Evolutionary conservation across 1,139 yeast genomes (phyloP), one percentile per base, ranked within the genome.

Genomic region (Candida tunisiensis): DNA sequence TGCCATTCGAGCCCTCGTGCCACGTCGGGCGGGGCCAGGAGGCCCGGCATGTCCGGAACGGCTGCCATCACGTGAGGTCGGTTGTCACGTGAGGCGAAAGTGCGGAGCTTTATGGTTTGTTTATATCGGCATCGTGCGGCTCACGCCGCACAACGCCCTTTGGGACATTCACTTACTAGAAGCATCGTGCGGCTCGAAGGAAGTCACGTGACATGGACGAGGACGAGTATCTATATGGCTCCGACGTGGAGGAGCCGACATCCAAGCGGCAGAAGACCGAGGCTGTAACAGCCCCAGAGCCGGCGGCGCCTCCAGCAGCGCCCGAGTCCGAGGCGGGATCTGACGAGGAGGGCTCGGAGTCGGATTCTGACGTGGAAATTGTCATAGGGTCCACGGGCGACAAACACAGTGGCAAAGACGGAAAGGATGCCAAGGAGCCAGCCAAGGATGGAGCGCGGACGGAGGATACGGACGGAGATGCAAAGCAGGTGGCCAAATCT

Each of bases 31-130:
- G 85, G 77, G 37, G 82, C 77, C 33, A 63, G 57, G 8, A 66
- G 66, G 13, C 96, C 96, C 3, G 95, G 95, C 25, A 85, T 77
- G 28, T 62, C n/a, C n/a, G n/a, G n/a, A n/a, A n/a, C n/a, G n/a
- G n/a, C n/a, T n/a, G n/a, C n/a, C n/a, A n/a, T n/a, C n/a, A n/a
- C n/a, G n/a, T n/a, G n/a, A n/a, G n/a, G n/a, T n/a, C n/a, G n/a
- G n/a, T n/a, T n/a, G n/a, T n/a, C n/a, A n/a, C n/a, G n/a, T n/a
- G n/a, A n/a, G n/a, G n/a, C n/a, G n/a, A n/a, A n/a, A n/a, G n/a
- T n/a, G n/a, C n/a, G n/a, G n/a, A n/a, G n/a, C n/a, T n/a, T n/a
- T n/a, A n/a, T n/a, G n/a, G n/a, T n/a, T n/a, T n/a, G n/a, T n/a
- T n/a, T n/a, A n/a, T n/a, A n/a, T n/a, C n/a, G n/a, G n/a, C n/a